Conservation (phyloP, 225 moss, liverwort and hornwort genomes). For the Pseudoscleropodium purum region DNA sequence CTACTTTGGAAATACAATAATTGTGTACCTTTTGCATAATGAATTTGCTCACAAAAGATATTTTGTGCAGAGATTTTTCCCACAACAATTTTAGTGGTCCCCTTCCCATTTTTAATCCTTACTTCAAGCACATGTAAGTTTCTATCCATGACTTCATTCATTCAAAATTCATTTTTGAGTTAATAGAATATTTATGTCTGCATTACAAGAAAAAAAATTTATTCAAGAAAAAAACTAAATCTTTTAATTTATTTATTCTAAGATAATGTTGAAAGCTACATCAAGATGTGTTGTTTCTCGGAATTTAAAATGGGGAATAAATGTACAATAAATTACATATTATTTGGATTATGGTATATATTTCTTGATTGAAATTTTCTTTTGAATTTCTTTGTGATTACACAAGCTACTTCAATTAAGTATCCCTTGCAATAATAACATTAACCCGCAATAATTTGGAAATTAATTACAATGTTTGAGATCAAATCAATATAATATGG, state of each 20-base stretch:
- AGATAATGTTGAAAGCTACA: background rate
- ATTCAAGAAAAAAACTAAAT: background rate
- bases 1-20: background rate
- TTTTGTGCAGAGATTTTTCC: background rate
- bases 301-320: background rate
- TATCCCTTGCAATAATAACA: fast-evolving
- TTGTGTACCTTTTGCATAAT: background rate
- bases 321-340: background rate
- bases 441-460: fast-evolving
- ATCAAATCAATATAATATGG: background rate
- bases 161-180: background rate
- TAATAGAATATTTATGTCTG: background rate
- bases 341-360: too few relatives aligned
- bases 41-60: too few relatives aligned
- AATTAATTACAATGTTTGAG: background rate
- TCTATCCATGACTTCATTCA: background rate
- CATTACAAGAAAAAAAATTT: background rate
- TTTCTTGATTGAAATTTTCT: too few relatives aligned
- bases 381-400: background rate
- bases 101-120: background rate
- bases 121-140: background rate
- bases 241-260: background rate
- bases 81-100: background rate
- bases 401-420: background rate
- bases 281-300: background rate